phyloP scores from a whole-genome alignment of 129 eudicot genomes.

The Dittrichia graveolens region DNA sequence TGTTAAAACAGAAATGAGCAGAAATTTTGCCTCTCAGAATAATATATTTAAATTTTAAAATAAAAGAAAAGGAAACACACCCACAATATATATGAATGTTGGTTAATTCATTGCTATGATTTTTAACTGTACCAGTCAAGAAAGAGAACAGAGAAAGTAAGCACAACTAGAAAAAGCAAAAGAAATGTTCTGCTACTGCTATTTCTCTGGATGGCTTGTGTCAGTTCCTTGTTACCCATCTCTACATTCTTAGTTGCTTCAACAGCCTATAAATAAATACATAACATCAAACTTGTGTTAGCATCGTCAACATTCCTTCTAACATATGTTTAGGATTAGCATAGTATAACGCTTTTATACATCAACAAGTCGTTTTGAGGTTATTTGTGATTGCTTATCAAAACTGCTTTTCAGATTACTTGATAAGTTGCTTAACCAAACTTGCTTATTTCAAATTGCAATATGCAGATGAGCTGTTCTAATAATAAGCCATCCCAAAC shows the following conservation, averaged over 20 bases:
- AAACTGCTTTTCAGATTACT: too few species aligned
- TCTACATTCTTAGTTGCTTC: slow-evolving; percentile 89
- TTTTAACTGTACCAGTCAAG: slow-evolving; percentile 85
- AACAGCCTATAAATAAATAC: slow-evolving; percentile 54
- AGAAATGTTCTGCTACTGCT: slow-evolving; percentile 92
- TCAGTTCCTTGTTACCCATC: slow-evolving; percentile 85
- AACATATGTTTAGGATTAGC: too few species aligned
- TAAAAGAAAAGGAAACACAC: not conserved
- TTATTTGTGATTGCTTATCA: too few species aligned
- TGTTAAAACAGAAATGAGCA: not conserved
- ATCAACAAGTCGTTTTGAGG: too few species aligned
- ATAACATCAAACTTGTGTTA: not conserved
- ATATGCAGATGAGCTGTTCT: too few species aligned
- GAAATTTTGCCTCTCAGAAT: too few species aligned
- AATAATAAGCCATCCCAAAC: too few species aligned
- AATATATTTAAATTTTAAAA: too few species aligned
- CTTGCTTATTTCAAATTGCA: too few species aligned
- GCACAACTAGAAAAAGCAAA: slow-evolving; percentile 70
- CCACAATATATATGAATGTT: not conserved
- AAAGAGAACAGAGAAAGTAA: slow-evolving; percentile 77
- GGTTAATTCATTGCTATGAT: not conserved
- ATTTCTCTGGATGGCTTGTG: slow-evolving; percentile 77
- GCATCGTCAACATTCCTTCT: too few species aligned
- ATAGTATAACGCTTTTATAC: too few species aligned
- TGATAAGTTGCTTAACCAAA: too few species aligned